A percentile compares a stretch with the other conserved stretches of the same genome.
Evolutionary conservation across 352 stramenopile species (phyloP).

Genomic region (Poterioochromonas sp.): DNA sequence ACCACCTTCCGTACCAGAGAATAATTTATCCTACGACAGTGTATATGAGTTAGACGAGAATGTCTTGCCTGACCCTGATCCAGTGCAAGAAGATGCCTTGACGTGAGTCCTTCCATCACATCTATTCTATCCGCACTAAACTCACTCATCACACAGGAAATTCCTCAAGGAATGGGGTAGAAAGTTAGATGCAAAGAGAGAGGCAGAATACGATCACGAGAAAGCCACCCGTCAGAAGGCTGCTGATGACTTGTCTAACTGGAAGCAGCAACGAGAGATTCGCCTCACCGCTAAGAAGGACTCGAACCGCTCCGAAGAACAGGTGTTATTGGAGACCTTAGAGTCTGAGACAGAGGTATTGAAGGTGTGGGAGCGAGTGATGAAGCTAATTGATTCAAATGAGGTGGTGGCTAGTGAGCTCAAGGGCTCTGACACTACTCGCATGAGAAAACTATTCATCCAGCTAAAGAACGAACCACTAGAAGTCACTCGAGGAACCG

Average conservation of each 20-base stretch:
- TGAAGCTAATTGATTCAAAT: constrained; percentile 41
- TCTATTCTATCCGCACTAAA: background rate
- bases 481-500: background rate
- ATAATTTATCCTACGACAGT: no score
- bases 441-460: constrained; percentile 44
- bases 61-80: constrained; percentile 8
- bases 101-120: background rate
- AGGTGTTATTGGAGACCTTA: constrained; percentile 35
- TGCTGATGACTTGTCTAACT: constrained; percentile 35
- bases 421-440: constrained; percentile 32
- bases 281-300: constrained; percentile 36
- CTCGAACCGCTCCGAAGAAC: constrained; percentile 40
- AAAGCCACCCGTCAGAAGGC: constrained; percentile 4
- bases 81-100: constrained; percentile 8
- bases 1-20: background rate
- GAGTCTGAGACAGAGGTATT: constrained; percentile 34
- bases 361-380: constrained; percentile 42
- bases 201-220: background rate
- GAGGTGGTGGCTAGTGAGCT: background rate
- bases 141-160: background rate
- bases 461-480: constrained; percentile 39
- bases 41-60: background rate
- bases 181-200: background rate
- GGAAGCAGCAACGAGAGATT: constrained; percentile 35
- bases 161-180: background rate